Evolutionary conservation across 805 yeast genomes (phyloP).

Genomic region (Yueomyces sinensis): DNA sequence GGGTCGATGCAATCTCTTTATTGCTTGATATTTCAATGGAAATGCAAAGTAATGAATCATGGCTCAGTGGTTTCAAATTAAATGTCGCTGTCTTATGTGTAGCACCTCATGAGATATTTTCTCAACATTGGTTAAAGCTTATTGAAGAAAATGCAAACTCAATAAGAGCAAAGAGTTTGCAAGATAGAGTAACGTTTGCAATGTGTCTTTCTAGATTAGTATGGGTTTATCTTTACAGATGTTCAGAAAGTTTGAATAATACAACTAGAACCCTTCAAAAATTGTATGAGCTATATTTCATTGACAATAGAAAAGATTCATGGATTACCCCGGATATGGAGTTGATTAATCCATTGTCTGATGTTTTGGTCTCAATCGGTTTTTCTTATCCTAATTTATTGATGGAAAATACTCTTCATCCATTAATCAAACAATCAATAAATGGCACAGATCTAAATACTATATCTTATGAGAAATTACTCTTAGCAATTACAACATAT

Average conservation of each 20-base stretch:
- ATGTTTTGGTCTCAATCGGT: conserved; percentile 66
- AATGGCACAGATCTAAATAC: conserved; percentile 47
- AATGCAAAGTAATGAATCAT: conserved; percentile 36
- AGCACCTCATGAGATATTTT: conserved; percentile 64
- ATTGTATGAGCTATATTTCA: conserved; percentile 44
- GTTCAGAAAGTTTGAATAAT: conserved; percentile 79
- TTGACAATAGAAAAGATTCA: conserved; percentile 53
- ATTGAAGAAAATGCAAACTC: conserved; percentile 50
- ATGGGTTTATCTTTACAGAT: conserved; percentile 83
- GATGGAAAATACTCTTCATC: conserved; percentile 64
- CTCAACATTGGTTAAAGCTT: conserved; percentile 54
- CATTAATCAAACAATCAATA: conserved; percentile 49
- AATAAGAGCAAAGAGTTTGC: conserved; percentile 47
- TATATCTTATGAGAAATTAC: conserved; percentile 54
- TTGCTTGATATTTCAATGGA: conserved; percentile 40
- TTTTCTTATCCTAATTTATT: conserved; percentile 66
- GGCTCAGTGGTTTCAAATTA: conserved; percentile 57
- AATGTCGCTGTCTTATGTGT: conserved; percentile 68
- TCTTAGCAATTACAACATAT: conserved; percentile 59
- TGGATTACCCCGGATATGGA: conserved; percentile 62
- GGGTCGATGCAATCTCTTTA: conserved; percentile 69
- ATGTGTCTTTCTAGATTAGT: conserved; percentile 59
- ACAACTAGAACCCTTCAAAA: conserved; percentile 67
- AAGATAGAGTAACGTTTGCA: conserved; percentile 41
- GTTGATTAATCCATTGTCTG: conserved; percentile 53